These are phyloP conservation scores for Teunomyces panamensis DNA, from an alignment of 805 yeast species.

Conservation along the genomic window DNA sequence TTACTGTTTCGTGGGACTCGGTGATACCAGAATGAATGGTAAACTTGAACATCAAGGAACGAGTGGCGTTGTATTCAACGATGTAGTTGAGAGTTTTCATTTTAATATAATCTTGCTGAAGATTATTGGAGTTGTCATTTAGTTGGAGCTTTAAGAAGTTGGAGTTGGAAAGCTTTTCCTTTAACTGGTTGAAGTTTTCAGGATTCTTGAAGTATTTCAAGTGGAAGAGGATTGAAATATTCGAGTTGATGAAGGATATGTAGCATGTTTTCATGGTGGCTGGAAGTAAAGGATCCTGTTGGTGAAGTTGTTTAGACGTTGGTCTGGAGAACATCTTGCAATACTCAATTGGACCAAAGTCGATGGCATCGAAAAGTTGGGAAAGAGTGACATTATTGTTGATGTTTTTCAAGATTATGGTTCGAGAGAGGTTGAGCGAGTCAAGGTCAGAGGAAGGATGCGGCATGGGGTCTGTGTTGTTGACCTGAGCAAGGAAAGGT, in stretches of 20 bases:
- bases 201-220: slow-evolving; percentile 28
- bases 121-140: slow-evolving; percentile 18
- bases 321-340: slow-evolving; percentile 40
- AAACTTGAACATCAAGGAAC: slow-evolving; percentile 24
- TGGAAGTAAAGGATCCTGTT: slow-evolving; percentile 9
- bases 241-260: slow-evolving; percentile 36
- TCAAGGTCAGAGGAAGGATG: slow-evolving; percentile 19
- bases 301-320: slow-evolving; percentile 17
- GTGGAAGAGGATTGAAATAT: slow-evolving; percentile 31
- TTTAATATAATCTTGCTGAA: slow-evolving; percentile 33
- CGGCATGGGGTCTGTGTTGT: slow-evolving; percentile 5
- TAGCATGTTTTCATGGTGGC: slow-evolving; percentile 26
- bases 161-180: slow-evolving; percentile 22
- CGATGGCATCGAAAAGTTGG: slow-evolving; percentile 44
- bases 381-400: slow-evolving; percentile 21
- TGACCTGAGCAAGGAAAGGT: slow-evolving; percentile 9
- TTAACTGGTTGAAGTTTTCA: slow-evolving; percentile 22
- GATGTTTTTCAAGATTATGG: slow-evolving; percentile 32
- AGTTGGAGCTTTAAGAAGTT: slow-evolving; percentile 26
- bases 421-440: slow-evolving; percentile 35
- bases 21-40: slow-evolving; percentile 2
- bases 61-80: slow-evolving; percentile 37
- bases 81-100: slow-evolving; percentile 41
- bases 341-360: slow-evolving; percentile 63
- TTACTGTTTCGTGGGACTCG: not conserved